These are phyloP conservation scores for Chlorokybus atmophyticus DNA, from an alignment of 139 green algal species.

Conservation along the genomic window DNA sequence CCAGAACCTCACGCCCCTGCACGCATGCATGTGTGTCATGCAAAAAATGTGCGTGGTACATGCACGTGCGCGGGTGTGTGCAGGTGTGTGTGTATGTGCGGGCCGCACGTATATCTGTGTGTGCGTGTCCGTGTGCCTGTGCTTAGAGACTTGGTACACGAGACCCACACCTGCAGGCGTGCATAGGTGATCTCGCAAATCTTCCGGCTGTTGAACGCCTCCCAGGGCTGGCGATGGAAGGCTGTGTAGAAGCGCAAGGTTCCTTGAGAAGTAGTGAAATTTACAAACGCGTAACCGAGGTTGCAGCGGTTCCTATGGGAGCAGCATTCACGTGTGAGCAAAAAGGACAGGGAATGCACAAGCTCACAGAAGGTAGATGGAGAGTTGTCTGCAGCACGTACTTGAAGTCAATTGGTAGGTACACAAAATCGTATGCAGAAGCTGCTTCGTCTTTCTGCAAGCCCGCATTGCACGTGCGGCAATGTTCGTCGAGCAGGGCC, in stretches of 20 bases:
- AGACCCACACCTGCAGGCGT: slow-evolving; percentile 16
- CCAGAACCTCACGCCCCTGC: slow-evolving; percentile 25
- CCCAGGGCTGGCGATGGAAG: slow-evolving; percentile 52
- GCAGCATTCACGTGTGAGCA: no score
- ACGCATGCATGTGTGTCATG: slow-evolving; percentile 2
- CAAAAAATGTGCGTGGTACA: not conserved
- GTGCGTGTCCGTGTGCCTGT: no score
- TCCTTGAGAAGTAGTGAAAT: slow-evolving; percentile 33
- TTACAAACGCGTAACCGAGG: slow-evolving; percentile 61
- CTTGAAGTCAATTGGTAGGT: slow-evolving; percentile 64
- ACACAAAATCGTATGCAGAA: slow-evolving; percentile 55
- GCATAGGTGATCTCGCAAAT: slow-evolving; percentile 37
- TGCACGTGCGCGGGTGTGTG: not conserved
- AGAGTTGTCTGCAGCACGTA: slow-evolving; percentile 7
- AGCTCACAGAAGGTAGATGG: no score
- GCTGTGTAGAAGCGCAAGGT: slow-evolving; percentile 35
- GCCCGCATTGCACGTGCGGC: slow-evolving; percentile 3
- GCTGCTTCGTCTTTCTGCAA: slow-evolving; percentile 35
- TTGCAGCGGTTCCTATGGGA: slow-evolving; percentile 47
- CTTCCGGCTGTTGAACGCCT: slow-evolving; percentile 57
- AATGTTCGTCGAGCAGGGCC: slow-evolving; percentile 61
- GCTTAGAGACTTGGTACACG: no score
- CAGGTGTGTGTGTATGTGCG: not conserved
- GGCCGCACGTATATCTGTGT: not conserved
- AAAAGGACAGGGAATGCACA: no score